Evolutionary conservation across 495 filamentous ascomycete genomes (phyloP), one percentile per base, ranked within the genome.

Genomic region (Neurospora discreta): DNA sequence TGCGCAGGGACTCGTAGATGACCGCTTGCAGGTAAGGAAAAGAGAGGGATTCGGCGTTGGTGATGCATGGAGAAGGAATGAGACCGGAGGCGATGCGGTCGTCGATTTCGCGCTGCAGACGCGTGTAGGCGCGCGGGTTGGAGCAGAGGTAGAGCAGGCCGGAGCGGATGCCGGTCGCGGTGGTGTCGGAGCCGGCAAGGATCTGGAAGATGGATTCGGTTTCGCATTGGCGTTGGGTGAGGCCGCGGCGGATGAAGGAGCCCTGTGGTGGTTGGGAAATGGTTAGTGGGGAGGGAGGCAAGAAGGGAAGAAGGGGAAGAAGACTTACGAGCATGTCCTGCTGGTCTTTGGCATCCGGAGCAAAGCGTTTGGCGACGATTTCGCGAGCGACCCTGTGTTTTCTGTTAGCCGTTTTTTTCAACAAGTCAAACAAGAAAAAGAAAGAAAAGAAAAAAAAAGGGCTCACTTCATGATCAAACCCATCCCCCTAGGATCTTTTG

Each of bases 161-260:
- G 6, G 82, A 83, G 52, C 85, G 84, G 74, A 91, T 85, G n/a
- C 85, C 84, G 1, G 88, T 88, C 0, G 87, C 85, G 0, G 88
- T 89, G 26, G 90, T 91, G 71, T 92, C 90, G 6, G 89, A 87
- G 9, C 89, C 89, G 1, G 90, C 90, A 5, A 90, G 80, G 44
- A 82, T 82, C 73, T 84, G 81, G 30, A 85, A 77, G 10, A 81
- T 70, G 41, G 78, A 79, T 73, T 86, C 69, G 83, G 76, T 30
- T 60, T 80, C 75, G 73, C 75, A 78, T 58, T 82, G 73, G 70
- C 73, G 73, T 18, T 70, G 74, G 6, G 74, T 75, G 39, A 82
- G 46, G 5, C 78, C 79, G 42, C 78, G 73, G 11, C 75, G 76
- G 10, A 81, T 73, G 71, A 80, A 83, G 18, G 76, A 70, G 42